Evolutionary conservation across 768 basidiomycete genomes (phyloP), one percentile per base, ranked within the genome.

Genomic region (Xerocomus potaroensis): DNA sequence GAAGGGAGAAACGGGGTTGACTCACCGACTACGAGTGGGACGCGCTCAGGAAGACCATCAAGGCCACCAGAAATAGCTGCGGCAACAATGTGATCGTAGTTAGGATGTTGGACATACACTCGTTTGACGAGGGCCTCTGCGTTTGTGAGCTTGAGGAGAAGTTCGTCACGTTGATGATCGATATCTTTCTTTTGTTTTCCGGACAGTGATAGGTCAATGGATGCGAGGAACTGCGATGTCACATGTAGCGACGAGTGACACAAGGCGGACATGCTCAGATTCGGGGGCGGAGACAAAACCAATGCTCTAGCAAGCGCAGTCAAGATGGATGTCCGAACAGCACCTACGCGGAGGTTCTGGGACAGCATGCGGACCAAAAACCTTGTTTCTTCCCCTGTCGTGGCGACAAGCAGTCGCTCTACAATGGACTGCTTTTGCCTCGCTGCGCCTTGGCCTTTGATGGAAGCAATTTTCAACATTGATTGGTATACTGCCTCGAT

Each of bases 321-420:
- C 40, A 93, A 73, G 27, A 95, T 78, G 6, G 91, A 85, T 21
- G 87, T 80, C 54, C 89, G 75, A 23, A 93, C 90, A 3, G 92
- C 93, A 1, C 93, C 93, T 14, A 95, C 92, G 37, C 90, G 80
- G 35, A 91, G 71, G 63, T 91, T 84, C 59, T 79, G 78, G 23
- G 75, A 80, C 22, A 93, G 71, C 3, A 79, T 88, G 31, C 88
- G 77, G 24, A 85, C 83, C 33, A 95, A 72, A 57, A 82, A 96
- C 23, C 91, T 77, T n/a, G 79, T 75, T 68, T 96, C 91, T 65
- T 95, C 93, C 19, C 91, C 93, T 48, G 75, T 79, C 1, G 92
- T 85, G 9, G 88, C 76, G 6, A 95, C 77, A n/a, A 95, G 76
- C 19, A 95, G 72, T 58, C 78, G 84, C 60, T 91, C 83, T 2